These are phyloP conservation scores for Zygnema circumcarinatum DNA, from an alignment of 139 green algal species.

Conservation along the genomic window DNA sequence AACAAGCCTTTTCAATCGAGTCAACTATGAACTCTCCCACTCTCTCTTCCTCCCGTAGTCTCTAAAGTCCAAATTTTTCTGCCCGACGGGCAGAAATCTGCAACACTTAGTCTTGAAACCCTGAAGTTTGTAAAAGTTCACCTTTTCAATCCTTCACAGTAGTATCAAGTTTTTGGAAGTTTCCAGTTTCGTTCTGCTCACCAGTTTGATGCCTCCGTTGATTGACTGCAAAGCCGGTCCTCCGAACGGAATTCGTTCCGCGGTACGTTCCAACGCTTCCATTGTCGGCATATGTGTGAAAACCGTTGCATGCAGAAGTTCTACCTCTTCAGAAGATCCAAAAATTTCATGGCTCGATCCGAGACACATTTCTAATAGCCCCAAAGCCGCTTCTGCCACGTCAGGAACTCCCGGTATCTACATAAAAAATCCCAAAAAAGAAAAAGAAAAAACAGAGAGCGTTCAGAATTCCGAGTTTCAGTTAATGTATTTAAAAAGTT, in stretches of 20 bases:
- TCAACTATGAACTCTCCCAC: too few species aligned
- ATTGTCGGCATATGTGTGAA: conserved; percentile 31
- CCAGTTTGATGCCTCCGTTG: conserved; percentile 38
- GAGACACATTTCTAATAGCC: conserved; percentile 34
- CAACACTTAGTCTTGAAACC: too few species aligned
- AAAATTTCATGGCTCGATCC: conserved; percentile 16
- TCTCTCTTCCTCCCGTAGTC: background rate
- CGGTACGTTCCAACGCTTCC: conserved; percentile 28
- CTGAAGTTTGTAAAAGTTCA: too few species aligned
- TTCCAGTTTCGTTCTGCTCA: background rate
- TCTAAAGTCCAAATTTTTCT: background rate
- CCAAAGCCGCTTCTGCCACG: conserved; percentile 23
- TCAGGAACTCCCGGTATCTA: conserved; percentile 55
- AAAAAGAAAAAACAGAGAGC: background rate
- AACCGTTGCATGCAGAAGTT: conserved; percentile 46
- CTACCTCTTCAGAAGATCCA: conserved; percentile 31
- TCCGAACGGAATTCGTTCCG: conserved; percentile 24
- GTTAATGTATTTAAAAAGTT: background rate
- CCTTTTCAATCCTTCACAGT: too few species aligned
- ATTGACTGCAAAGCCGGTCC: background rate
- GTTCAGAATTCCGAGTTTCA: too few species aligned
- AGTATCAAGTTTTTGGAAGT: too few species aligned
- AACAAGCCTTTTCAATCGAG: too few species aligned
- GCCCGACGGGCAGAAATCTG: too few species aligned
- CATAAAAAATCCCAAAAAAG: background rate